These are phyloP conservation scores for Fusarium fujikuroi DNA, from an alignment of 2,329 filamentous ascomycete species.

Conservation along the genomic window DNA sequence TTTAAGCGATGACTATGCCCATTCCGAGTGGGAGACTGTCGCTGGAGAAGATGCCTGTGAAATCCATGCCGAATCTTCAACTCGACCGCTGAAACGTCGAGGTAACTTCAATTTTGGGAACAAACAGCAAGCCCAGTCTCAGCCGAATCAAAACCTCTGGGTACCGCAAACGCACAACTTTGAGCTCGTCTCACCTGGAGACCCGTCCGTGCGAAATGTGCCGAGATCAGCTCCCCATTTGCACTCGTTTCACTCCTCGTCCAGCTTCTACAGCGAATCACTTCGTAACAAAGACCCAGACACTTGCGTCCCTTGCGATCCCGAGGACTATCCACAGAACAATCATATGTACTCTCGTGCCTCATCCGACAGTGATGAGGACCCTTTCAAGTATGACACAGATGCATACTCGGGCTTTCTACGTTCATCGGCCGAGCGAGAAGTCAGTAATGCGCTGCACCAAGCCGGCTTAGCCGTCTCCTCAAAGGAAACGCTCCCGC, in stretches of 20 bases:
- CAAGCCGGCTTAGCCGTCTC: constrained; percentile 41
- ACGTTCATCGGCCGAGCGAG: constrained; percentile 53
- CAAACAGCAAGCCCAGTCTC: constrained; percentile 12
- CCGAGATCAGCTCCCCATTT: constrained; percentile 20
- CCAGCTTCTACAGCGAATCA: constrained; percentile 42
- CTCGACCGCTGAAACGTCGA: constrained; percentile 13
- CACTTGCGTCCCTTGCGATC: neutral
- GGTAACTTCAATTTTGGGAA: constrained; percentile 31
- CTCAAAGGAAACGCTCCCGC: constrained; percentile 6
- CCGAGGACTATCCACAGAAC: neutral
- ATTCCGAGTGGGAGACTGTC: constrained; percentile 49
- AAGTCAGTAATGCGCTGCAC: constrained; percentile 56
- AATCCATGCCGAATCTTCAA: constrained; percentile 6
- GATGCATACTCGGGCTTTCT: constrained; percentile 53
- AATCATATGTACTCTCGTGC: constrained; percentile 41
- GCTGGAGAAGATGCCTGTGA: constrained; percentile 43
- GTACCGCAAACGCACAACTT: constrained; percentile 15
- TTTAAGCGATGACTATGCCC: constrained; percentile 31
- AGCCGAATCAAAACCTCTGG: constrained; percentile 1
- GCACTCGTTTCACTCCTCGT: constrained; percentile 44
- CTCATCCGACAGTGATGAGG: constrained; percentile 51
- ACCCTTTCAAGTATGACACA: constrained; percentile 60
- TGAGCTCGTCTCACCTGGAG: constrained; percentile 23
- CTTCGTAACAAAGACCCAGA: constrained; percentile 12
- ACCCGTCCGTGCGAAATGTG: constrained; percentile 14